These are phyloP conservation scores for Silene conica DNA, from an alignment of 148 eudicot genomes.

Conservation along the genomic window DNA sequence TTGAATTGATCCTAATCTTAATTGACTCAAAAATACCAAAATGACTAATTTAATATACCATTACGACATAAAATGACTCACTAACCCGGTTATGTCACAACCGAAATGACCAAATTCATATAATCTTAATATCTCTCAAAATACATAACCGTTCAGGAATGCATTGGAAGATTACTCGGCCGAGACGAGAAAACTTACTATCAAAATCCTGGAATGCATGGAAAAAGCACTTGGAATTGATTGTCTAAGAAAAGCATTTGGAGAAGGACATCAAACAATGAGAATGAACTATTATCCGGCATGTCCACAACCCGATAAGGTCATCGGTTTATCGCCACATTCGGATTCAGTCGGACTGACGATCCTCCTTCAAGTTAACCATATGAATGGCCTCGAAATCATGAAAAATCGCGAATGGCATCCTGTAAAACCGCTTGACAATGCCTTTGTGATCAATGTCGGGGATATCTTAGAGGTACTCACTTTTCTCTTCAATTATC, in stretches of 20 bases:
- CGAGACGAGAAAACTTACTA: constrained; percentile 13
- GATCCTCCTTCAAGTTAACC: constrained; percentile 31
- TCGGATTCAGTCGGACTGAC: constrained; percentile 20
- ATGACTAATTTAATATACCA: too few species aligned
- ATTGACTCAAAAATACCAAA: too few species aligned
- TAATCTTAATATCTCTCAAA: too few species aligned
- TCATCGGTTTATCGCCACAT: constrained; percentile 26
- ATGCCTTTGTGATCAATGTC: constrained; percentile 24
- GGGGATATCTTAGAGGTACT: constrained; percentile 32
- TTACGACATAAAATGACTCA: too few species aligned
- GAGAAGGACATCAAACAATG: constrained; percentile 22
- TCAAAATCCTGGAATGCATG: constrained; percentile 16
- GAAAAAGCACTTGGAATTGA: constrained; percentile 17
- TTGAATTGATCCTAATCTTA: too few species aligned
- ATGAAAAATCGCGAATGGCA: constrained; percentile 19
- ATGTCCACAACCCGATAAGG: constrained; percentile 29
- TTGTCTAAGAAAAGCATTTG: constrained; percentile 5
- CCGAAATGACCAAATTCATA: too few species aligned
- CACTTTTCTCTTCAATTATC: not conserved
- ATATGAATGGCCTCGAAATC: constrained; percentile 26
- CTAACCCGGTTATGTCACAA: too few species aligned
- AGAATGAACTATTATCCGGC: constrained; percentile 36
- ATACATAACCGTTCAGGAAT: not conserved
- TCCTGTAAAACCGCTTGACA: constrained; percentile 17
- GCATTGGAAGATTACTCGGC: constrained; percentile 15